These are phyloP conservation scores for Rhodomyrtus psidioides DNA, from an alignment of 441 rosid species.

Conservation along the genomic window DNA sequence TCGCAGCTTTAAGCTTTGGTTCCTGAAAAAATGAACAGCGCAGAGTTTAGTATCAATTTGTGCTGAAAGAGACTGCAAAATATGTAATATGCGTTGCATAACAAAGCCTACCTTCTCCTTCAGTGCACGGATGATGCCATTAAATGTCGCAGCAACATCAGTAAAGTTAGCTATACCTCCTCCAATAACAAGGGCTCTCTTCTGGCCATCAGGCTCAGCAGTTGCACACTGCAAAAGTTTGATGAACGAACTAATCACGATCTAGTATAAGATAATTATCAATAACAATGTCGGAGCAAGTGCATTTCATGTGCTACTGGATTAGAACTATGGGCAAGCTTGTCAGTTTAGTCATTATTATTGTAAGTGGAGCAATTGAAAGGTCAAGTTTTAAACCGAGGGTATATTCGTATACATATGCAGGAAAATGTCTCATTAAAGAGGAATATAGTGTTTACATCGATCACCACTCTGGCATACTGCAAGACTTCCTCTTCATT, in stretches of 20 bases:
- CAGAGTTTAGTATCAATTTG: not conserved
- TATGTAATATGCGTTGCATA: not conserved
- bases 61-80: not conserved
- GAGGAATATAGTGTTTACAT: constrained; percentile 34
- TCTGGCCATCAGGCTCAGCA: constrained; percentile 52
- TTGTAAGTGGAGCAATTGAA: not conserved
- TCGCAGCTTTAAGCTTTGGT: constrained; percentile 62
- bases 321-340: not conserved
- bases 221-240: constrained; percentile 46
- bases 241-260: not conserved
- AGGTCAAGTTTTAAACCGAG: not conserved
- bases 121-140: constrained; percentile 60
- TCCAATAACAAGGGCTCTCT: constrained; percentile 59
- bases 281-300: not conserved
- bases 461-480: constrained; percentile 91
- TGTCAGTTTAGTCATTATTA: not conserved
- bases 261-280: not conserved
- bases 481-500: constrained; percentile 95
- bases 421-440: not conserved
- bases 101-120: constrained; percentile 43
- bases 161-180: constrained; percentile 75
- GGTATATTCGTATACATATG: not conserved
- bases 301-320: not conserved
- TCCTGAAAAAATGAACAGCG: constrained; percentile 17
- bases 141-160: constrained; percentile 66